Evolutionary conservation across 2,329 filamentous ascomycete genomes (phyloP).

Genomic region (Fusarium udum): DNA sequence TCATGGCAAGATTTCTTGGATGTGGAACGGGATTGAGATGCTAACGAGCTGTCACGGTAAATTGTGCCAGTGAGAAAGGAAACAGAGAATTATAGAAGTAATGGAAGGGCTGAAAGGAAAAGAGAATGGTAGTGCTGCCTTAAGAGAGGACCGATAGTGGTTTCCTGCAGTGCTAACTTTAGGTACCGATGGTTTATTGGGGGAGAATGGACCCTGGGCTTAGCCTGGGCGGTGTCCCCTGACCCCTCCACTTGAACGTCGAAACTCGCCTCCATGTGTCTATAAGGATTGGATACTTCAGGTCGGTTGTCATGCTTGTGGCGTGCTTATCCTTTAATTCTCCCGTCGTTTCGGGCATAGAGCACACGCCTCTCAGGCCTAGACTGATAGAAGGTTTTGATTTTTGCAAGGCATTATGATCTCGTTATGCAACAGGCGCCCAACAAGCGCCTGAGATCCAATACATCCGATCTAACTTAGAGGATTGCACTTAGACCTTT

Average conservation of each 20-base stretch:
- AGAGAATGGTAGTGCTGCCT: slow-evolving; percentile 30
- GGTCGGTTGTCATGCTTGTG: slow-evolving; percentile 9
- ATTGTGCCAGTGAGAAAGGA: background rate
- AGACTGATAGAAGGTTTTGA: slow-evolving; percentile 24
- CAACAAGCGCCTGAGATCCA: slow-evolving; percentile 30
- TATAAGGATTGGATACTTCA: background rate
- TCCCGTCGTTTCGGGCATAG: slow-evolving; percentile 37
- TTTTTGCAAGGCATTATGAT: slow-evolving; percentile 10
- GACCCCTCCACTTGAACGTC: slow-evolving; percentile 7
- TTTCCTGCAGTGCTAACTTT: slow-evolving; percentile 9
- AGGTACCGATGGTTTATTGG: slow-evolving; percentile 20
- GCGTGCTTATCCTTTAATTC: slow-evolving; percentile 20
- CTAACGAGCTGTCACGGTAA: background rate
- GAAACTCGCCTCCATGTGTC: background rate
- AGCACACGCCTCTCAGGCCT: slow-evolving; percentile 35
- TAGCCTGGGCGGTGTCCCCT: slow-evolving; percentile 36
- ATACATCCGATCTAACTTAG: background rate
- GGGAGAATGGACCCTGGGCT: slow-evolving; percentile 37
- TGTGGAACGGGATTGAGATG: background rate
- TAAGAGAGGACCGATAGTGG: slow-evolving; percentile 28
- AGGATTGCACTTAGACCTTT: slow-evolving; percentile 6
- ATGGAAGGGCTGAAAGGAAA: slow-evolving; percentile 26
- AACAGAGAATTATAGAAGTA: slow-evolving; percentile 3
- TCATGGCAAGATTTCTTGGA: slow-evolving; percentile 54
- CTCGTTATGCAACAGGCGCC: slow-evolving; percentile 28